A percentile compares a stretch with the other conserved stretches of the same genome.
These are phyloP conservation scores for Allodekkera sacchari DNA, from an alignment of 805 yeast species.

Conservation along the genomic window DNA sequence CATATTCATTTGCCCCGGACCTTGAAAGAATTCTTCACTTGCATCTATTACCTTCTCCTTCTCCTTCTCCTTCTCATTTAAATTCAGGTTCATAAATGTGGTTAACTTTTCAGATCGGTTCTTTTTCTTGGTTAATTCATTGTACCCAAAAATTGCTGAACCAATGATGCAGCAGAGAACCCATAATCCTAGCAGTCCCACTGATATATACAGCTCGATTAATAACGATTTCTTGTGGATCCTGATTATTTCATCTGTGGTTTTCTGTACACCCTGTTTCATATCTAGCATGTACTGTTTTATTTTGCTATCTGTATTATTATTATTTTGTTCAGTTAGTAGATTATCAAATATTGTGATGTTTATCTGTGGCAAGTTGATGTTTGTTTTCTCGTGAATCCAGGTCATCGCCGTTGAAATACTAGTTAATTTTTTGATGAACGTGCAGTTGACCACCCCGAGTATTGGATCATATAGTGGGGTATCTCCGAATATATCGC, in stretches of 20 bases:
- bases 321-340: slow-evolving; percentile 3
- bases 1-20: neutral
- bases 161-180: slow-evolving; percentile 28
- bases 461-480: slow-evolving; percentile 55
- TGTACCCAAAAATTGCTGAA: slow-evolving; percentile 7
- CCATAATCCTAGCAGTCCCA: slow-evolving; percentile 41
- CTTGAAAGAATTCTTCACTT: neutral
- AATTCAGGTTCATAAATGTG: too few species aligned
- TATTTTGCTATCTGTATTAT: slow-evolving; percentile 5
- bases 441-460: slow-evolving; percentile 67
- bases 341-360: slow-evolving; percentile 5
- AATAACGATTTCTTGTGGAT: slow-evolving; percentile 29
- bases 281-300: slow-evolving; percentile 12
- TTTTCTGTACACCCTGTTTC: slow-evolving; percentile 16
- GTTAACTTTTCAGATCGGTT: too few species aligned
- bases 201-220: slow-evolving; percentile 40
- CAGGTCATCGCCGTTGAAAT: slow-evolving; percentile 71
- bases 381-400: slow-evolving; percentile 56
- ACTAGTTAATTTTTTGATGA: slow-evolving; percentile 61
- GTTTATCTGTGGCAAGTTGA: slow-evolving; percentile 46
- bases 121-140: slow-evolving; percentile 4
- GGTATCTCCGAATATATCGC: slow-evolving; percentile 58
- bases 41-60: too few species aligned
- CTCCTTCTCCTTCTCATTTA: too few species aligned
- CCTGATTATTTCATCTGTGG: slow-evolving; percentile 22